A percentile compares a stretch with the other conserved stretches of the same genome.
These are phyloP conservation scores for Nowakowskiella sp. DNA, from an alignment of 192 early-diverging fungal genomes.

Conservation along the genomic window DNA sequence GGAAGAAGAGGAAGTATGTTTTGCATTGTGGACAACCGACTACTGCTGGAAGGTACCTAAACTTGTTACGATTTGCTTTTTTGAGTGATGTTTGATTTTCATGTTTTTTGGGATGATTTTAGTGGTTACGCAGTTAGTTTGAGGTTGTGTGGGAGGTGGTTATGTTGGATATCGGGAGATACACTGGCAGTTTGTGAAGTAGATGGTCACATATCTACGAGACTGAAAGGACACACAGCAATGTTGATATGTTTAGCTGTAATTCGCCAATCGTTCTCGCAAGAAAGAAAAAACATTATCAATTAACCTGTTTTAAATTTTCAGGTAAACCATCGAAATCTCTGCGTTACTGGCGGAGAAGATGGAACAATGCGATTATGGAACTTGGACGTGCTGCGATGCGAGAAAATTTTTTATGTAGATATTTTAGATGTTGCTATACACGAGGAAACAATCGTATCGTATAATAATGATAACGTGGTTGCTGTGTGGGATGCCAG, in stretches of 20 bases:
- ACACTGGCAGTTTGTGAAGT: slow-evolving; percentile 18
- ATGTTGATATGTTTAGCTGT: slow-evolving; percentile 18
- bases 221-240: slow-evolving; percentile 17
- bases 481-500: slow-evolving; percentile 19
- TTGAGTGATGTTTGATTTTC: slow-evolving; percentile 3
- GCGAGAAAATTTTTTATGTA: slow-evolving; percentile 12
- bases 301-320: background rate
- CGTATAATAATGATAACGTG: slow-evolving; percentile 26
- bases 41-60: slow-evolving; percentile 17
- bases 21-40: slow-evolving; percentile 30
- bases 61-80: background rate
- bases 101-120: background rate
- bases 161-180: slow-evolving; percentile 19
- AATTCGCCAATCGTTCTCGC: background rate
- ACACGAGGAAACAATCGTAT: slow-evolving; percentile 11
- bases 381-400: slow-evolving; percentile 12
- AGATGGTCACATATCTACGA: slow-evolving; percentile 15
- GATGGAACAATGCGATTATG: slow-evolving; percentile 24
- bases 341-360: slow-evolving; percentile 22
- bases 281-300: background rate
- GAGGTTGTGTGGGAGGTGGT: slow-evolving; percentile 22
- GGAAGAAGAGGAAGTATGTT: slow-evolving; percentile 10
- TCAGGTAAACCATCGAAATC: slow-evolving; percentile 17
- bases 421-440: slow-evolving; percentile 26
- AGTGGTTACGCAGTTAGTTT: slow-evolving; percentile 31